phyloP scores from a whole-genome alignment of 2,329 filamentous ascomycete genomes.

The Albophoma yamanashiensis region DNA sequence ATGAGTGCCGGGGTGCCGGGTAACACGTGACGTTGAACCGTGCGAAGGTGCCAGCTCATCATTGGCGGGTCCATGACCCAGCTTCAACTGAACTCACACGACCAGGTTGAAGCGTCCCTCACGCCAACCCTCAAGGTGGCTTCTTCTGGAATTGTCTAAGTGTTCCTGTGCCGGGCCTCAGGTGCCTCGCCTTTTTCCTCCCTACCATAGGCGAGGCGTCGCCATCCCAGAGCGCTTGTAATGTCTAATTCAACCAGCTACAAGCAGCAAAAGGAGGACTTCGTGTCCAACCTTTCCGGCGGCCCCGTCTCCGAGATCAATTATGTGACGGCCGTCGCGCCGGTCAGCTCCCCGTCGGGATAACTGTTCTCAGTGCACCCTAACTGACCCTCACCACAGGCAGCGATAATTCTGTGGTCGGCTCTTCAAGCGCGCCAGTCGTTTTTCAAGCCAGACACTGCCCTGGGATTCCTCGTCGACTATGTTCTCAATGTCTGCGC shows the following conservation, averaged over 20 bases:
- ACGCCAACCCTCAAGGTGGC: background rate
- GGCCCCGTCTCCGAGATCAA: slow-evolving; percentile 81
- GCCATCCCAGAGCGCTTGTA: slow-evolving; percentile 2
- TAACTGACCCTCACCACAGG: slow-evolving; percentile 33
- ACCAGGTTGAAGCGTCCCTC: background rate
- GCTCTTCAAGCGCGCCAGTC: slow-evolving; percentile 72
- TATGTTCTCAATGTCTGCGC: slow-evolving; percentile 79
- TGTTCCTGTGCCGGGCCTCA: background rate
- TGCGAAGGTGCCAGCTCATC: background rate
- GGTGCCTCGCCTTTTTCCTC: no score
- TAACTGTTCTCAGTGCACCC: background rate
- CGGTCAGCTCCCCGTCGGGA: slow-evolving; percentile 42
- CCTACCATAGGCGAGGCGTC: background rate
- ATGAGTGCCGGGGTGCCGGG: background rate
- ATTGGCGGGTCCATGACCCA: background rate
- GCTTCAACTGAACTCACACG: background rate
- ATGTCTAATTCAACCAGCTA: slow-evolving; percentile 47
- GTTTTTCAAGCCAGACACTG: slow-evolving; percentile 70
- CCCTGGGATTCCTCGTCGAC: slow-evolving; percentile 61
- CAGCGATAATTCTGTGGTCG: slow-evolving; percentile 79
- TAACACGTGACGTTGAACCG: background rate
- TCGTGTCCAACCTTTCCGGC: slow-evolving; percentile 84
- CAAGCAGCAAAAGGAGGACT: slow-evolving; percentile 88
- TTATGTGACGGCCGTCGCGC: slow-evolving; percentile 71
- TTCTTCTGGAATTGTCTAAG: background rate